Percentiles rank a stretch among this genome's conserved stretches.
These are phyloP conservation scores for Trichophaea hybrida DNA, from an alignment of 2,329 filamentous ascomycete species.

Conservation along the genomic window DNA sequence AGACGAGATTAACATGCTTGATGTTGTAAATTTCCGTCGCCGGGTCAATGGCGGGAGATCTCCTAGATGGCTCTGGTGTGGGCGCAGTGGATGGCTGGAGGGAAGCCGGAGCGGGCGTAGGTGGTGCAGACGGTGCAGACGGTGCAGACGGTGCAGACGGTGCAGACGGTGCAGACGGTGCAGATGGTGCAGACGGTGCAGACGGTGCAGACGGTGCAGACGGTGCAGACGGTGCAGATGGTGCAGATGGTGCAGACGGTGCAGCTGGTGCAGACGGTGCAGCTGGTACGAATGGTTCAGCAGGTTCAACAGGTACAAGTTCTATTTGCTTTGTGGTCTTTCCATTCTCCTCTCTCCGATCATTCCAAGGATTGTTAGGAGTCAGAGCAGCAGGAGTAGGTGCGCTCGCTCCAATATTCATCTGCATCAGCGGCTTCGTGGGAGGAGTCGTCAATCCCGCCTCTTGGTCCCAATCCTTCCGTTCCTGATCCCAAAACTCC, in stretches of 20 bases:
- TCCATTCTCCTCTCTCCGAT: background rate
- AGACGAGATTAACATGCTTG: slow-evolving; percentile 77
- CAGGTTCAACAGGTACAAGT: background rate
- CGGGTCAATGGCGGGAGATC: slow-evolving; percentile 13
- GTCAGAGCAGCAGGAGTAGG: background rate
- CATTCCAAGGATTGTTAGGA: slow-evolving; percentile 3
- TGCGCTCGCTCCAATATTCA: background rate
- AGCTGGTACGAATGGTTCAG: background rate
- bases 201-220: background rate
- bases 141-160: background rate
- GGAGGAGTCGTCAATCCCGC: background rate
- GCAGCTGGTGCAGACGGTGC: background rate
- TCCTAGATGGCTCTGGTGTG: background rate
- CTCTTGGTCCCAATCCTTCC: slow-evolving; percentile 4
- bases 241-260: background rate
- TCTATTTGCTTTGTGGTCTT: background rate
- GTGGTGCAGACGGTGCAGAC: slow-evolving; percentile 1
- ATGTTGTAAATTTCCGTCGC: slow-evolving; percentile 71
- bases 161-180: background rate
- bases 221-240: background rate
- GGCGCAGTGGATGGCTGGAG: background rate
- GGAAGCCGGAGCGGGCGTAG: background rate
- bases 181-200: background rate
- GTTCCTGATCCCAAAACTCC: slow-evolving; percentile 24
- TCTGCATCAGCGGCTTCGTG: slow-evolving; percentile 13